Evolutionary conservation across 495 filamentous ascomycete genomes (phyloP), one percentile per base, ranked within the genome.

Genomic region (Podospora sp.): DNA sequence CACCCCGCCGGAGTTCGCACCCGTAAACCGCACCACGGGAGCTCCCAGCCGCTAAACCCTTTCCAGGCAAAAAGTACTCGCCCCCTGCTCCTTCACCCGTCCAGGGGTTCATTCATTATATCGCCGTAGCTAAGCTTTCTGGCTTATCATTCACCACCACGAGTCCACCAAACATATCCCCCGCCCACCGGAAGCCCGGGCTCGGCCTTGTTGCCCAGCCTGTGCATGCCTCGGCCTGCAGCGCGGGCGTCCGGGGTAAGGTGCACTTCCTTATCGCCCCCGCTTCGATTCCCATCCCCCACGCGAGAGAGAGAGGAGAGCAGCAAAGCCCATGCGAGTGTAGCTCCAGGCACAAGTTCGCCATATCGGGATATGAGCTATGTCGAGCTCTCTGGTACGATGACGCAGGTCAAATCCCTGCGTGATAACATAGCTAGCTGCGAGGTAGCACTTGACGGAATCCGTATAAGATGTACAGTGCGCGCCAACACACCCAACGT

Each of bases 1-100:
- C 4, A 33, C 8, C 29, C 4, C 29, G 4, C 29, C 29, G 29
- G 49, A 52, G 16, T 6, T 20, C 20, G 6, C 26, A n/a, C 57
- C 21, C 1, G 14, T 20, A 29, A n/a, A 24, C 26, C 29, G 46
- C 22, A 27, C 18, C 24, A 22, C 62, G 65, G 65, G 60, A 63
- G 2, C 58, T 62, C 14, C 58, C 59, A 62, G 51, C 51, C 62
- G 40, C 62, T 65, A 65, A 60, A 40, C 67, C 56, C 21, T 20
- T 53, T 68, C 21, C 12, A 52, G 67, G 33, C n/a, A 68, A 68
- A 65, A 68, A 68, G 67, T 68, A 68, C 66, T 49, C 36, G 33
- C 27, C 7, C 14, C 12, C 14, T 29, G 6, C 60, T 14, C 20
- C 22, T 24, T 20, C 1, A 6, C 24, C 16, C 60, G 2, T 21